A percentile compares a stretch with the other conserved stretches of the same genome.
phyloP scores from a whole-genome alignment of 1,139 yeast species.

The Debaryomycetaceae sp. region DNA sequence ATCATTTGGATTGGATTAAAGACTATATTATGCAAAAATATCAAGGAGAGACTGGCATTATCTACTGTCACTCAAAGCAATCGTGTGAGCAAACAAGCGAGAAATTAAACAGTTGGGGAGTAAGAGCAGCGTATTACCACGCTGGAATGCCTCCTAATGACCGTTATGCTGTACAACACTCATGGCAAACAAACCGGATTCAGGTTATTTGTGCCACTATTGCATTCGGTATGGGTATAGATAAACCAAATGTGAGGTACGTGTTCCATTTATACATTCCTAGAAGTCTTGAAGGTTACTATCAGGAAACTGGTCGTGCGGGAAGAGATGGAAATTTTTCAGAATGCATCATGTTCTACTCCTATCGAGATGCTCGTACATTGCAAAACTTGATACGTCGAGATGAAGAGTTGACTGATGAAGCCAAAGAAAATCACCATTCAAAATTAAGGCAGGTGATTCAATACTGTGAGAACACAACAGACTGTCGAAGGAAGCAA shows the following conservation, averaged over 20 bases:
- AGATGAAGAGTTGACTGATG: slow-evolving; percentile 63
- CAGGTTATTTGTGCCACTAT: slow-evolving; percentile 93
- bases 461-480: slow-evolving; percentile 86
- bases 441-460: slow-evolving; percentile 78
- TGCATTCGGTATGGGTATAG: slow-evolving; percentile 99
- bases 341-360: slow-evolving; percentile 78
- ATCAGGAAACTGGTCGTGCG: slow-evolving; percentile 98
- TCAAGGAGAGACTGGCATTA: slow-evolving; percentile 71
- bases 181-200: slow-evolving; percentile 74
- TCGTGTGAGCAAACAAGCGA: slow-evolving; percentile 82
- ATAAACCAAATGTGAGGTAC: slow-evolving; percentile 90
- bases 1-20: slow-evolving; percentile 59
- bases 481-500: slow-evolving; percentile 87
- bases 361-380: slow-evolving; percentile 71
- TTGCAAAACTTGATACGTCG: slow-evolving; percentile 73
- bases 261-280: slow-evolving; percentile 91
- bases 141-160: slow-evolving; percentile 89
- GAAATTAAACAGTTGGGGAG: slow-evolving; percentile 55
- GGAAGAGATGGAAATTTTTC: slow-evolving; percentile 89
- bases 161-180: slow-evolving; percentile 62
- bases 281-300: slow-evolving; percentile 88
- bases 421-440: slow-evolving; percentile 73
- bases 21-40: slow-evolving; percentile 52
- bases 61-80: slow-evolving; percentile 88
- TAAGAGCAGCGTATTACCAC: slow-evolving; percentile 76